Base-by-base conservation (phyloP, 2,329 filamentous ascomycete species). In the Cytospora piceicola region DNA sequence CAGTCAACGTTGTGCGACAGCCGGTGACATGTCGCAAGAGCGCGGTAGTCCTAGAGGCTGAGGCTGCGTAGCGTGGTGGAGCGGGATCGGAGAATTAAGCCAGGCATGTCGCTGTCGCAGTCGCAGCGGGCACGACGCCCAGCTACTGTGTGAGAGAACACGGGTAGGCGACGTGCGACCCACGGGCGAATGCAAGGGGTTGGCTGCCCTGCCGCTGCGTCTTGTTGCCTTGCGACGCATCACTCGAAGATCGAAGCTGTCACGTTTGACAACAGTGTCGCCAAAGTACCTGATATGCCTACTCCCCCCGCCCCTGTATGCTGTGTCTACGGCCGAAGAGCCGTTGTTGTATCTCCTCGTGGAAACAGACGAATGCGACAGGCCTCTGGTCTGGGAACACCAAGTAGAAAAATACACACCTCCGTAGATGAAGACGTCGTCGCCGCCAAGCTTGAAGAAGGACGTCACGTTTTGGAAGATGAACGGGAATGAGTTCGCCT, bases 361-460 rank as follows among this genome's bases (percentile, higher is more conserved):
- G 20, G 27, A 34, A 9, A 36, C 22, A 49, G 14, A 36, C 29
- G 12, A 20, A 30, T 36, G 27, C 51, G 34, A 30, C 24, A 51
- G 11, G 30, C 17, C 29, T 52, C 46, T 34, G 34, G 3, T 49
- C n/a, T 22, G 42, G 30, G 30, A 30, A 34, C 24, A 57, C 29
- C n/a, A 32, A 20, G 39, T 9, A 15, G 1, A 32, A 49, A 2
- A 17, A 69, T 61, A 65, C 70, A 57, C 58, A 56, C 83, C 85
- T 24, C 88, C 88, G 68, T 88, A 90, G 64, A 91, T 80, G 67
- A 88, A 88, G 30, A 91, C 86, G 70, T 90, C 87, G 24, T 82
- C 78, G 34, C 89, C 89, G 51, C 88, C 88, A 46, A 89, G 81
- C 72, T 87, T 83, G 80, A 88, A 90, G 79, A 90, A 90, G 1